These are phyloP conservation scores for Phaeoacremonium minimum DNA, from an alignment of 2,329 filamentous ascomycete genomes.

Conservation along the genomic window DNA sequence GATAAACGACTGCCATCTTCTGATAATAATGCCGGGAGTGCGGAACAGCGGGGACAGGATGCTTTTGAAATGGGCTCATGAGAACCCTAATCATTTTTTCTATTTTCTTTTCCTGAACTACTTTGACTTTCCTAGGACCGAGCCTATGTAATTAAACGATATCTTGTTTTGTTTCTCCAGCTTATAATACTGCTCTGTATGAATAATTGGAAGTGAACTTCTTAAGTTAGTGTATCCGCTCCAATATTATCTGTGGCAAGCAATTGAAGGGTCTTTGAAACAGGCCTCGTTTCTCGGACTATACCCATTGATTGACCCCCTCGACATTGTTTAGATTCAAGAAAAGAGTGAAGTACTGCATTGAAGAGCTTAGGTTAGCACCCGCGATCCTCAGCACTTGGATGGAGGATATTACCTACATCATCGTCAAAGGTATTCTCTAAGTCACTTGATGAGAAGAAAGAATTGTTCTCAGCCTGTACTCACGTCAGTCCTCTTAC, in stretches of 20 bases:
- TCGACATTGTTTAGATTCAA: constrained; percentile 3
- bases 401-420: constrained; percentile 1
- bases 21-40: too few species aligned
- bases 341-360: constrained; percentile 5
- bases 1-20: too few species aligned
- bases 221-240: too few species aligned
- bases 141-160: not conserved
- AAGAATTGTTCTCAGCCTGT: not conserved
- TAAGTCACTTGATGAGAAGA: not conserved
- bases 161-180: not conserved
- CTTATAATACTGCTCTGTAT: not conserved
- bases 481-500: not conserved
- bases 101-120: too few species aligned
- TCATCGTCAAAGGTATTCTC: constrained; percentile 3
- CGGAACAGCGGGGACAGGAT: too few species aligned
- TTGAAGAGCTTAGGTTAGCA: not conserved
- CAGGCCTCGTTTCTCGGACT: not conserved
- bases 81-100: too few species aligned
- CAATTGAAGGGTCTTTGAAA: not conserved
- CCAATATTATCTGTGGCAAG: too few species aligned
- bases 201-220: not conserved
- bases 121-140: too few species aligned
- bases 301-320: not conserved
- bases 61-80: too few species aligned
- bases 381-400: not conserved